phyloP scores from a whole-genome alignment of 345 rosid genomes.

The Atalantia buxifolia region DNA sequence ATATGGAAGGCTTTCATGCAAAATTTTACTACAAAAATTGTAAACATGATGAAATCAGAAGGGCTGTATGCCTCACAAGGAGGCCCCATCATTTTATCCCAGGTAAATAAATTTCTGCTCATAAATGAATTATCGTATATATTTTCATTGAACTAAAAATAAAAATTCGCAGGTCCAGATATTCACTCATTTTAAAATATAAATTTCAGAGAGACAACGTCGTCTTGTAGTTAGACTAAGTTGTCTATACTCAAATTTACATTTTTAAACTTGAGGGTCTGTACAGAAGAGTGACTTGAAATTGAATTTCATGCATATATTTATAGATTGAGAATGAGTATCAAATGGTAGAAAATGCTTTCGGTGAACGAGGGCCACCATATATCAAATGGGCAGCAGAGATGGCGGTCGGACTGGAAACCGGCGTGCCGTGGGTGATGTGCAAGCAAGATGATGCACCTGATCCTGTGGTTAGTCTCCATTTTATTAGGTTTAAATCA shows the following conservation, averaged over 20 bases:
- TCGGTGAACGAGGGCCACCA: slow-evolving; percentile 11
- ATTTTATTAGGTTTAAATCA: not conserved
- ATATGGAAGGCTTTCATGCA: slow-evolving; percentile 24
- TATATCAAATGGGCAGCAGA: slow-evolving; percentile 35
- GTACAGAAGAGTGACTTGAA: no score
- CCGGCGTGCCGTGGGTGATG: slow-evolving; percentile 46
- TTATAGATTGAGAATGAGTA: slow-evolving; percentile 35
- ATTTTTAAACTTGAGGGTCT: not conserved
- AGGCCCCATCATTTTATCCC: slow-evolving; percentile 30
- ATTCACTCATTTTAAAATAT: no score
- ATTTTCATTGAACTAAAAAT: no score
- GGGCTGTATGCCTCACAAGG: slow-evolving; percentile 27
- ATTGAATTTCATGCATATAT: no score
- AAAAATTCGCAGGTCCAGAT: no score
- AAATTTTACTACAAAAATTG: slow-evolving; percentile 29
- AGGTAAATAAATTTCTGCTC: slow-evolving; percentile 12
- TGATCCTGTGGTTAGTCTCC: slow-evolving; percentile 32
- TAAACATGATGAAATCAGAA: slow-evolving; percentile 34
- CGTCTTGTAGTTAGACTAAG: not conserved
- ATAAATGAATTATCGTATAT: no score
- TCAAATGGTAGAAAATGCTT: slow-evolving; percentile 17
- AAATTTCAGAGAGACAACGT: no score
- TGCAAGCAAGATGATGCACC: slow-evolving; percentile 27
- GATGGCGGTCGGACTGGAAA: slow-evolving; percentile 30
- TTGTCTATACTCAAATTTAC: not conserved